Evolutionary conservation across 768 basidiomycete species (phyloP).

Genomic region (Suillus subalutaceus): DNA sequence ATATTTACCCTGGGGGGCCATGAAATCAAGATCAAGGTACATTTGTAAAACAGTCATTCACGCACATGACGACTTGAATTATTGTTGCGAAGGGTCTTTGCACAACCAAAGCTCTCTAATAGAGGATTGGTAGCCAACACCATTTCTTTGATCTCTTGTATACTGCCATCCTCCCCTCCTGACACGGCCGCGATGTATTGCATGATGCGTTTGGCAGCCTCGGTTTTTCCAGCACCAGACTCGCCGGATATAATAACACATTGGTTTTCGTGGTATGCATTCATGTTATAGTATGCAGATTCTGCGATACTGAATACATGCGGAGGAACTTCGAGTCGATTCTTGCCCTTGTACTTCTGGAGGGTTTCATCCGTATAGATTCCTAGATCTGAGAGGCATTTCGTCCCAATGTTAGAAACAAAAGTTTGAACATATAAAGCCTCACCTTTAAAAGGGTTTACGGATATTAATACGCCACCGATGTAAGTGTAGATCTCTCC

Average conservation of each 20-base stretch:
- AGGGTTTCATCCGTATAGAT: slow-evolving; percentile 95
- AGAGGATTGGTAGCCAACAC: slow-evolving; percentile 97
- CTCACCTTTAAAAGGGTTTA: slow-evolving; percentile 93
- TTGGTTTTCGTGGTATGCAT: slow-evolving; percentile 98
- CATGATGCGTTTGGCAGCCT: slow-evolving; percentile 99
- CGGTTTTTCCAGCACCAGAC: slow-evolving; percentile 98
- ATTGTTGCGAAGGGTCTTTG: slow-evolving; percentile 98
- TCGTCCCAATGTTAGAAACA: slow-evolving; percentile 13
- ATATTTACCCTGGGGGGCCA: slow-evolving; percentile 83
- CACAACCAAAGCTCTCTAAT: slow-evolving; percentile 97
- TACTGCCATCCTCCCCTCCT: slow-evolving; percentile 84
- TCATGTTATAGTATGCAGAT: slow-evolving; percentile 98
- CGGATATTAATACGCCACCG: slow-evolving; percentile 97
- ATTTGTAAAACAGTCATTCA: slow-evolving; percentile 15
- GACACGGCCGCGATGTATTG: slow-evolving; percentile 99
- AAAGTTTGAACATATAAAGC: slow-evolving; percentile 9
- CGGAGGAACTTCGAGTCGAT: slow-evolving; percentile 95
- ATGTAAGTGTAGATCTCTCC: slow-evolving; percentile 99
- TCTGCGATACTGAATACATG: slow-evolving; percentile 99
- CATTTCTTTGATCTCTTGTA: slow-evolving; percentile 99
- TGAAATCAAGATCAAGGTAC: neutral
- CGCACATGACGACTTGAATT: slow-evolving; percentile 97
- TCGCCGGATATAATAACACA: slow-evolving; percentile 99
- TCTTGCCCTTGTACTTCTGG: slow-evolving; percentile 90
- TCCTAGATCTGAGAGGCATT: slow-evolving; percentile 72